These are phyloP conservation scores for Penicillium riverlandense DNA, from an alignment of 495 filamentous ascomycete species.

Conservation along the genomic window DNA sequence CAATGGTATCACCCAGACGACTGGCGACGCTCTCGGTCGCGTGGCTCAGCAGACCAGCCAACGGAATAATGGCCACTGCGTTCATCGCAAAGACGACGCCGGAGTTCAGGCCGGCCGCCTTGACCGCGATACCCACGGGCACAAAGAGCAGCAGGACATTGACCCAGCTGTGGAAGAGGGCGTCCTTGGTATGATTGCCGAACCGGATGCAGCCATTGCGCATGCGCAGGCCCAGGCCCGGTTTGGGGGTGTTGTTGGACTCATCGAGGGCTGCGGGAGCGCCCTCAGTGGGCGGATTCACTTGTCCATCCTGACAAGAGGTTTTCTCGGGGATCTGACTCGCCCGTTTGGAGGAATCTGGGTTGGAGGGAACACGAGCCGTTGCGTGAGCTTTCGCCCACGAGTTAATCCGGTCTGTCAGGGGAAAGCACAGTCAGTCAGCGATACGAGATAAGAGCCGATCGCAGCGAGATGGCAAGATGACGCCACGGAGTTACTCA, in stretches of 20 bases:
- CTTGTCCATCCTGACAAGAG: conserved; percentile 25
- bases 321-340: conserved; percentile 9
- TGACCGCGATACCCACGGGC: conserved; percentile 64
- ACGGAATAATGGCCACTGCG: conserved; percentile 73
- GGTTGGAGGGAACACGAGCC: conserved; percentile 8
- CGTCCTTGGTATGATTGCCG: conserved; percentile 29
- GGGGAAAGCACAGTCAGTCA: conserved; percentile 10
- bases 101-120: conserved; percentile 41
- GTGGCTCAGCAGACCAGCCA: conserved; percentile 71
- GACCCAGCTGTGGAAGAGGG: conserved; percentile 56
- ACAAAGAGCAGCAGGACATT: conserved; percentile 77
- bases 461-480: neutral
- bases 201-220: conserved; percentile 30
- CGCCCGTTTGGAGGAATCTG: neutral
- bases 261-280: conserved; percentile 14
- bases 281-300: conserved; percentile 20
- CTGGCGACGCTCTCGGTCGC: conserved; percentile 78
- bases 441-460: neutral
- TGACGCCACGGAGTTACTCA: neutral
- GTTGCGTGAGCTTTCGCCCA: conserved; percentile 46
- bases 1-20: conserved; percentile 71
- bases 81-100: conserved; percentile 70
- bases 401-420: conserved; percentile 37
- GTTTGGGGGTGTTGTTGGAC: conserved; percentile 17
- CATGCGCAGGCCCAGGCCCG: conserved; percentile 22